Conservation (phyloP, 805 yeast species). For the Saccharomyces mikatae region DNA sequence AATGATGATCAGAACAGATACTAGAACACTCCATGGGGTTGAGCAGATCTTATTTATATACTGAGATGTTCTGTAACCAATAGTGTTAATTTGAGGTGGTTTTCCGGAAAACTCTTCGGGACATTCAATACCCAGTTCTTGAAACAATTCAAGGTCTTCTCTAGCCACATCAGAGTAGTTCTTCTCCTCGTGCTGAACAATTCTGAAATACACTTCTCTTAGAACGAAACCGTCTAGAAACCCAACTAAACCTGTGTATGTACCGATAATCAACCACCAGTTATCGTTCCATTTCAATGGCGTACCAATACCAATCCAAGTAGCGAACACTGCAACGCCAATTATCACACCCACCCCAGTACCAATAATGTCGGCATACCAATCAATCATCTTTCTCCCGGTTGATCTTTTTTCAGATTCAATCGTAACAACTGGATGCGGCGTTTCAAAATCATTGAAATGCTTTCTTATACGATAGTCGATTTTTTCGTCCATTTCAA, state of each 20-base stretch:
- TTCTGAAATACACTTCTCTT: conserved; percentile 32
- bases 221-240: conserved; percentile 37
- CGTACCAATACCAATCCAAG: conserved; percentile 34
- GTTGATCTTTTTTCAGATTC: conserved; percentile 11
- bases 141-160: conserved; percentile 30
- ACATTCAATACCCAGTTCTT: conserved; percentile 20
- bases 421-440: conserved; percentile 21
- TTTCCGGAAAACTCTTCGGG: conserved; percentile 14
- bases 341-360: conserved; percentile 35
- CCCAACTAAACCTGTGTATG: conserved; percentile 39
- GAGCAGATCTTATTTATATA: conserved; percentile 30
- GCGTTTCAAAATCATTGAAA: conserved; percentile 15
- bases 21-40: conserved; percentile 27
- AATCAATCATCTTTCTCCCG: conserved; percentile 26
- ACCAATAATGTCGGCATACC: conserved; percentile 38
- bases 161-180: conserved; percentile 25
- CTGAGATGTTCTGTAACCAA: conserved; percentile 17
- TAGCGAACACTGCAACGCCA: conserved; percentile 28
- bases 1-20: conserved; percentile 24
- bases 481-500: conserved; percentile 25
- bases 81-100: conserved; percentile 6
- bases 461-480: conserved; percentile 22
- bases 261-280: conserved; percentile 43
- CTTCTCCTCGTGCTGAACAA: conserved; percentile 18
- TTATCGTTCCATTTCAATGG: conserved; percentile 32